Evolutionary conservation across 352 stramenopile genomes (phyloP).

Genomic region (Phytopythium vexans): DNA sequence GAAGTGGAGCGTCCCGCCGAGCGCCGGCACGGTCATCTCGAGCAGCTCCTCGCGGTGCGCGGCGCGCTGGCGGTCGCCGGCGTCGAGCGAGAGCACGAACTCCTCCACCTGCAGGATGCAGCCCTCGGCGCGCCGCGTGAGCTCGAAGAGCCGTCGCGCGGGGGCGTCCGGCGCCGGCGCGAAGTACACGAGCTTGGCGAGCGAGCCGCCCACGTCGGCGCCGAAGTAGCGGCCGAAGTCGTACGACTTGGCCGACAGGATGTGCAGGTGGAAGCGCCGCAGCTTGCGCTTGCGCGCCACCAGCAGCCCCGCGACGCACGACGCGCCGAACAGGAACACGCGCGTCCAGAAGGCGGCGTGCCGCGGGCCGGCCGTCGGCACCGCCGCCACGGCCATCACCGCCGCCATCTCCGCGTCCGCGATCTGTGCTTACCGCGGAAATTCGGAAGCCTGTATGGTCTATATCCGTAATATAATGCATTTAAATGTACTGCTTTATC

Average conservation of each 20-base stretch:
- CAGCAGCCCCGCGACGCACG: slow-evolving; percentile 64
- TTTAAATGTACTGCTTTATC: too few species aligned
- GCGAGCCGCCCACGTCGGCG: slow-evolving; percentile 91
- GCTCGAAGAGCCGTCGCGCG: slow-evolving; percentile 20
- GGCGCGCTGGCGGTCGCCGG: slow-evolving; percentile 28
- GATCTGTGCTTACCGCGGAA: too few species aligned
- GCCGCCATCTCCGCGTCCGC: too few species aligned
- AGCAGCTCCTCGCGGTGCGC: slow-evolving; percentile 55
- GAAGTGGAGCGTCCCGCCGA: slow-evolving; percentile 96
- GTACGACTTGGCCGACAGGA: slow-evolving; percentile 61
- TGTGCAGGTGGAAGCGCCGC: slow-evolving; percentile 61
- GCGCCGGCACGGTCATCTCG: slow-evolving; percentile 65
- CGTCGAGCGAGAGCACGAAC: slow-evolving; percentile 45
- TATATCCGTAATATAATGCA: too few species aligned
- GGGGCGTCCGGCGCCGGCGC: slow-evolving; percentile 50
- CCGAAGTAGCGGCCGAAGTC: slow-evolving; percentile 82
- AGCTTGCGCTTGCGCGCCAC: slow-evolving; percentile 69
- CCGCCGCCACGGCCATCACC: not conserved
- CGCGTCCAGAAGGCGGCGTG: slow-evolving; percentile 64
- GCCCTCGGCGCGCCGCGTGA: slow-evolving; percentile 32
- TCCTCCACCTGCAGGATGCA: slow-evolving; percentile 52
- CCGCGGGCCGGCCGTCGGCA: slow-evolving; percentile 10
- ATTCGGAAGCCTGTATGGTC: too few species aligned
- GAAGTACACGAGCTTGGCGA: slow-evolving; percentile 94
- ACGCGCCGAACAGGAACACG: slow-evolving; percentile 67